Conservation (phyloP, 2,329 filamentous ascomycete genomes). For the Aschersonia sp. region DNA sequence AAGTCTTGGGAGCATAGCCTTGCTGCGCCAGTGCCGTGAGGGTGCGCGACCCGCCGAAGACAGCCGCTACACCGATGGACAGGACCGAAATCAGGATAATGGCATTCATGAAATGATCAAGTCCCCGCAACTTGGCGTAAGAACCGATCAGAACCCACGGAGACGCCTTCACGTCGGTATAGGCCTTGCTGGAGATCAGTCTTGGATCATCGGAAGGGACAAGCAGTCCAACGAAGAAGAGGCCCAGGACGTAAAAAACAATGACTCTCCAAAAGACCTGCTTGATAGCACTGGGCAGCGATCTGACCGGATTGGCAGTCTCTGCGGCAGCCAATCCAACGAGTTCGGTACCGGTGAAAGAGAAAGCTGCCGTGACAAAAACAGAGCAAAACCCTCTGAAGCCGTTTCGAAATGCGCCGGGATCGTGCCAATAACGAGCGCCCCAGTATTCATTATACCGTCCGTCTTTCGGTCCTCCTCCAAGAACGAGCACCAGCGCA, state of each 20-base stretch:
- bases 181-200: slow-evolving; percentile 30
- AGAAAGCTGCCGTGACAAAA: slow-evolving; percentile 56
- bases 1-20: slow-evolving; percentile 37
- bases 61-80: slow-evolving; percentile 37
- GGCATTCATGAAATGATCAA: slow-evolving; percentile 36
- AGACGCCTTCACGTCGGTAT: slow-evolving; percentile 24
- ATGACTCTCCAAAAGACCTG: slow-evolving; percentile 47
- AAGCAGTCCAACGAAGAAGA: slow-evolving; percentile 33
- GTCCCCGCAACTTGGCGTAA: slow-evolving; percentile 30
- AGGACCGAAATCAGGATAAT: slow-evolving; percentile 39
- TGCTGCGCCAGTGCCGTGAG: slow-evolving; percentile 40
- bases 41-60: slow-evolving; percentile 41
- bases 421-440: slow-evolving; percentile 25
- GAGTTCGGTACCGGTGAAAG: slow-evolving; percentile 53
- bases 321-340: slow-evolving; percentile 59
- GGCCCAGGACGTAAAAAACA: slow-evolving; percentile 33
- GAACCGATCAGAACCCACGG: slow-evolving; percentile 35
- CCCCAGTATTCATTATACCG: slow-evolving; percentile 27
- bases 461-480: slow-evolving; percentile 35
- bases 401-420: slow-evolving; percentile 47
- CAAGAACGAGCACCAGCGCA: slow-evolving; percentile 39
- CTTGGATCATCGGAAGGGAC: slow-evolving; percentile 25
- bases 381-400: slow-evolving; percentile 56
- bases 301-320: slow-evolving; percentile 50
- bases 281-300: slow-evolving; percentile 65